Conservation (phyloP, 2,329 filamentous ascomycete genomes). For the Epicoccum sorghinum region DNA sequence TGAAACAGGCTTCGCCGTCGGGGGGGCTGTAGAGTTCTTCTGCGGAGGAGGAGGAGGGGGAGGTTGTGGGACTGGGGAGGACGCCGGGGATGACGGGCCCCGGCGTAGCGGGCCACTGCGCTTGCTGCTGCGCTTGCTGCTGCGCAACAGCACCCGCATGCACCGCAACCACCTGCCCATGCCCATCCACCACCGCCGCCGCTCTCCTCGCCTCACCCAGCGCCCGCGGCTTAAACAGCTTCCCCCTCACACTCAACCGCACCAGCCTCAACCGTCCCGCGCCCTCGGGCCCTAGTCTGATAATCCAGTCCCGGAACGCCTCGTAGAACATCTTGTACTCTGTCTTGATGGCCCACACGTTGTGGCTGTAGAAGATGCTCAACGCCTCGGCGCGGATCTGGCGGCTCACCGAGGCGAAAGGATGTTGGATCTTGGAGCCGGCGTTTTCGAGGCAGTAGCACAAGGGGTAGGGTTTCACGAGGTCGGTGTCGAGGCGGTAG, state of each 20-base stretch:
- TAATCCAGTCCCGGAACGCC: constrained; percentile 48
- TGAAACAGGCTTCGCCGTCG: constrained; percentile 47
- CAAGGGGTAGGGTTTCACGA: constrained; percentile 44
- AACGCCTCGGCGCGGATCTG: constrained; percentile 46
- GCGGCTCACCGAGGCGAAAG: constrained; percentile 44
- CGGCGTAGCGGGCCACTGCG: no score
- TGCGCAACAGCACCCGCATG: constrained; percentile 6
- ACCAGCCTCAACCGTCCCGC: constrained; percentile 41
- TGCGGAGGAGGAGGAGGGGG: no score
- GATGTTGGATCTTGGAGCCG: constrained; percentile 45
- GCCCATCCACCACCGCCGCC: constrained; percentile 20
- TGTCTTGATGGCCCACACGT: constrained; percentile 48
- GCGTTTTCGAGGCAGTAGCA: constrained; percentile 51
- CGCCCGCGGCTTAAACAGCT: constrained; percentile 37
- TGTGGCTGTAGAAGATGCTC: constrained; percentile 50
- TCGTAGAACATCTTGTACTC: constrained; percentile 50
- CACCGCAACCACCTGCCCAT: constrained; percentile 27
- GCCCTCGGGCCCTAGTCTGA: constrained; percentile 37
- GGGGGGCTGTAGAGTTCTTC: constrained; percentile 38
- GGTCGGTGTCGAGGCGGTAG: constrained; percentile 45
- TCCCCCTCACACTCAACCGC: constrained; percentile 41
- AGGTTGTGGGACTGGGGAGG: constrained; percentile 12
- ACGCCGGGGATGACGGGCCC: not conserved
- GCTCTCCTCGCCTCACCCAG: no score
- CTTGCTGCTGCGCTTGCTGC: no score